A percentile compares a stretch with the other conserved stretches of the same genome.
phyloP scores from a whole-genome alignment of 495 filamentous ascomycete species.

The Trichoderma orchidacearum region DNA sequence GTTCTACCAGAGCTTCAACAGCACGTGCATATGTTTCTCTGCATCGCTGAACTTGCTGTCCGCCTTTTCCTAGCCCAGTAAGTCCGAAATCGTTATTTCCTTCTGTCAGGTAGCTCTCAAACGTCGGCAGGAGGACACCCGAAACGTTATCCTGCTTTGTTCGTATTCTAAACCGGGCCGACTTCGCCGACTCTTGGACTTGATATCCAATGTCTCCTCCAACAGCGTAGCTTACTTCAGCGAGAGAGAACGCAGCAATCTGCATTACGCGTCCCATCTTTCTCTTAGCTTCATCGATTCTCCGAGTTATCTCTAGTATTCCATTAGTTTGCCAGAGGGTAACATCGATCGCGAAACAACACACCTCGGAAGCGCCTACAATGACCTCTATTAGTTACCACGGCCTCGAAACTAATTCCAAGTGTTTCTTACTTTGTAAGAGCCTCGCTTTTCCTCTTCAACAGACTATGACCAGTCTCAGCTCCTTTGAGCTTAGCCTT shows the following conservation, averaged over 20 bases:
- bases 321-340: conserved; percentile 2
- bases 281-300: conserved; percentile 97
- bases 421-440: conserved; percentile 57
- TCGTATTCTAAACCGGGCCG: conserved; percentile 79
- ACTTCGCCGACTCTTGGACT: conserved; percentile 89
- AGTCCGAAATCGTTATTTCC: conserved; percentile 93
- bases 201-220: conserved; percentile 94
- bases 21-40: conserved; percentile 95
- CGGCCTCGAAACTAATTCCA: neutral
- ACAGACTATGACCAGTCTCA: conserved; percentile 71
- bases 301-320: conserved; percentile 70
- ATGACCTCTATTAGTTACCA: neutral
- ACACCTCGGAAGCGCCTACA: conserved; percentile 75
- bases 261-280: conserved; percentile 99
- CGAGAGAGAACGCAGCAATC: conserved; percentile 93
- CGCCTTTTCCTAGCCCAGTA: conserved; percentile 92
- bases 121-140: conserved; percentile 82
- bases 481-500: conserved; percentile 98
- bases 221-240: conserved; percentile 95
- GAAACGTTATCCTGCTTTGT: conserved; percentile 98
- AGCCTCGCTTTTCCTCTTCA: conserved; percentile 90
- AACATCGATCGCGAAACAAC: conserved; percentile 1
- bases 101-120: conserved; percentile 77
- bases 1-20: conserved; percentile 91
- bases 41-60: conserved; percentile 90